Conservation (phyloP, 1,284 basidiomycete genomes). For the Coniferiporia sulphurascens region DNA sequence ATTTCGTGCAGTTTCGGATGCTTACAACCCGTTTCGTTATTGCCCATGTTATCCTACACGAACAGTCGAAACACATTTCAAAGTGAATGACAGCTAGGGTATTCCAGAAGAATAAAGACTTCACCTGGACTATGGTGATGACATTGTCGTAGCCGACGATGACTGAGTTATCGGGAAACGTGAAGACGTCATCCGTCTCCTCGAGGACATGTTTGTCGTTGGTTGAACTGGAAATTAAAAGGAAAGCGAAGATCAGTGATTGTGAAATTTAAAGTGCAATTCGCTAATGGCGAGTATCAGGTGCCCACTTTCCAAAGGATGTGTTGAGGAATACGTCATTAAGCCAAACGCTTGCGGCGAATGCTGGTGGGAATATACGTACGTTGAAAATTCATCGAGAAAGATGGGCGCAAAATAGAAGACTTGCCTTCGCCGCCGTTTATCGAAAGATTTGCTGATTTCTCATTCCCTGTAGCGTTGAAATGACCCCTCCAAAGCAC, state of each 20-base stretch:
- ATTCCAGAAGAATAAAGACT: slow-evolving; percentile 11
- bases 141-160: slow-evolving; percentile 56
- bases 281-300: not conserved
- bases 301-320: slow-evolving; percentile 61
- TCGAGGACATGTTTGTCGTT: slow-evolving; percentile 53
- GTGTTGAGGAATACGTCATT: slow-evolving; percentile 69
- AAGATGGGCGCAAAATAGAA: slow-evolving; percentile 25
- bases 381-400: not conserved
- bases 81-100: not conserved
- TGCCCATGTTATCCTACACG: slow-evolving; percentile 73
- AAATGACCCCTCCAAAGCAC: slow-evolving; percentile 83
- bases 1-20: not conserved
- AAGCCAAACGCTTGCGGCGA: slow-evolving; percentile 75
- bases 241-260: not conserved
- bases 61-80: no score
- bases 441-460: slow-evolving; percentile 64
- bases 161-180: slow-evolving; percentile 54
- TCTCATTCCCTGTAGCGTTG: slow-evolving; percentile 49
- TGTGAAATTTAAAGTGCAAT: slow-evolving; percentile 28
- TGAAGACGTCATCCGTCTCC: slow-evolving; percentile 60
- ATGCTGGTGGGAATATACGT: slow-evolving; percentile 38
- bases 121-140: slow-evolving; percentile 68
- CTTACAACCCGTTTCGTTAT: slow-evolving; percentile 56
- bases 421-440: slow-evolving; percentile 68
- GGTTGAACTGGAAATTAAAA: slow-evolving; percentile 34